Conservation (phyloP, 768 basidiomycete species). For the Rhodotorula babjevae region DNA sequence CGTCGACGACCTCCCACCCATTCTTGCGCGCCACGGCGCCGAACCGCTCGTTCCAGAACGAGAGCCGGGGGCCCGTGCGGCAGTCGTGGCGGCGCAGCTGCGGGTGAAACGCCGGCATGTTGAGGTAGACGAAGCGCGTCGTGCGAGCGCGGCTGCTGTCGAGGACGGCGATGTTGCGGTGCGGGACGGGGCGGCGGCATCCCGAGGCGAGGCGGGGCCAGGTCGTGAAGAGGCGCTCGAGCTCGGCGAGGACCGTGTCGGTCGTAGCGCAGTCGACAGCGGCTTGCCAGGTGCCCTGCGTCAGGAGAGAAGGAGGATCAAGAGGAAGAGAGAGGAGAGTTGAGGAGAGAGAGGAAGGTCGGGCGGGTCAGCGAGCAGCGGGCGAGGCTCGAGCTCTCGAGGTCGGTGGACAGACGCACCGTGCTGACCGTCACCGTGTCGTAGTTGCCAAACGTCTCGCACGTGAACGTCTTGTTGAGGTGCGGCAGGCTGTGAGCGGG, state of each 20-base stretch:
- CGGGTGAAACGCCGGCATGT: constrained; percentile 9
- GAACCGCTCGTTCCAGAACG: constrained; percentile 13
- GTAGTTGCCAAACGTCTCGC: constrained; percentile 3
- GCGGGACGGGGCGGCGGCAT: no score
- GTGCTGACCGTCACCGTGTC: constrained; percentile 19
- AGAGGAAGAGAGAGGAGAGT: no score
- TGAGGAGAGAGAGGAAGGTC: background rate
- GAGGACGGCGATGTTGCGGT: background rate
- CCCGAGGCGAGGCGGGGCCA: background rate
- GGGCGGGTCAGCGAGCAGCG: background rate
- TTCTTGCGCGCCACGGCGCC: background rate
- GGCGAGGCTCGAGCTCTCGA: no score
- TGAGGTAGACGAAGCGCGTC: constrained; percentile 7
- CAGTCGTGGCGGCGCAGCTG: constrained; percentile 2
- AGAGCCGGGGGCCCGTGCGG: constrained; percentile 9
- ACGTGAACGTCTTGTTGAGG: constrained; percentile 4
- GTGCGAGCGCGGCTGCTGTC: background rate
- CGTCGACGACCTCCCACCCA: constrained; percentile 14
- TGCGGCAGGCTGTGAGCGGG: background rate
- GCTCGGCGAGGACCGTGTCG: background rate
- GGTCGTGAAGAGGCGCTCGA: background rate
- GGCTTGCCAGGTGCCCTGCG: constrained; percentile 6
- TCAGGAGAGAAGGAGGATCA: background rate
- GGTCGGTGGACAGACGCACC: background rate
- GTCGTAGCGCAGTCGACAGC: constrained; percentile 4